phyloP scores from a whole-genome alignment of 2,329 filamentous ascomycete genomes.

The Colletotrichum costaricense region DNA sequence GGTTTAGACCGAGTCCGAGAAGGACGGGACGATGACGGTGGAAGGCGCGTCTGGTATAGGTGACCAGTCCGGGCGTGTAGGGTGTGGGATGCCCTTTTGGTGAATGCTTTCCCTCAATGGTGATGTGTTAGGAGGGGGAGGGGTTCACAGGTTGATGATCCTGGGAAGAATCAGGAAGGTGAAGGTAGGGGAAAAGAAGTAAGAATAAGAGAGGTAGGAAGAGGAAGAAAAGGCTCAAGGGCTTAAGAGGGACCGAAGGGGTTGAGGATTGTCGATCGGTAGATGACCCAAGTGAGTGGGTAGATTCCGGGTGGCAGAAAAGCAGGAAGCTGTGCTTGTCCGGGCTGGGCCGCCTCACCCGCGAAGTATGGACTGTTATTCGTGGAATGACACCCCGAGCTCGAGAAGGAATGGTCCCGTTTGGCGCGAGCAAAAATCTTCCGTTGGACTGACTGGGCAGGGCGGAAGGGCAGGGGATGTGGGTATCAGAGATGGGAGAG shows the following conservation, averaged over 20 bases:
- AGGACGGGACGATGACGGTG: neutral
- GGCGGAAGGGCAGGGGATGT: neutral
- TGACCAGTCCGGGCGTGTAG: neutral
- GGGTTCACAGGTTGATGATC: neutral
- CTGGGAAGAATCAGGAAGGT: neutral
- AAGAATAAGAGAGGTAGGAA: neutral
- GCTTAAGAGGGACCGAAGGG: conserved; percentile 24
- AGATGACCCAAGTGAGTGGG: neutral
- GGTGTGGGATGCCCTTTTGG: neutral
- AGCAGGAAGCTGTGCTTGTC: neutral
- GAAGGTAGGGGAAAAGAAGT: neutral
- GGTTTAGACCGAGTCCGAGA: conserved; percentile 13
- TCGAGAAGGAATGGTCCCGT: conserved; percentile 18
- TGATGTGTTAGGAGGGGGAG: neutral
- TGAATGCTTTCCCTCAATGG: neutral
- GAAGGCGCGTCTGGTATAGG: no score
- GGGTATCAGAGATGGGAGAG: neutral
- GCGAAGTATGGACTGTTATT: conserved; percentile 24
- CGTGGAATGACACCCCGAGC: conserved; percentile 33
- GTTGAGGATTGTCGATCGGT: conserved; percentile 24
- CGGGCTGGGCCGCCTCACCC: conserved; percentile 32
- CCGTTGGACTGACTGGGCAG: conserved; percentile 17
- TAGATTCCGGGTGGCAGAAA: neutral
- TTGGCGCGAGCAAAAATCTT: conserved; percentile 25
- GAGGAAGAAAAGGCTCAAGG: conserved; percentile 13